Evolutionary conservation across 1,284 basidiomycete species (phyloP).

Genomic region (Moniliophthora roreri): DNA sequence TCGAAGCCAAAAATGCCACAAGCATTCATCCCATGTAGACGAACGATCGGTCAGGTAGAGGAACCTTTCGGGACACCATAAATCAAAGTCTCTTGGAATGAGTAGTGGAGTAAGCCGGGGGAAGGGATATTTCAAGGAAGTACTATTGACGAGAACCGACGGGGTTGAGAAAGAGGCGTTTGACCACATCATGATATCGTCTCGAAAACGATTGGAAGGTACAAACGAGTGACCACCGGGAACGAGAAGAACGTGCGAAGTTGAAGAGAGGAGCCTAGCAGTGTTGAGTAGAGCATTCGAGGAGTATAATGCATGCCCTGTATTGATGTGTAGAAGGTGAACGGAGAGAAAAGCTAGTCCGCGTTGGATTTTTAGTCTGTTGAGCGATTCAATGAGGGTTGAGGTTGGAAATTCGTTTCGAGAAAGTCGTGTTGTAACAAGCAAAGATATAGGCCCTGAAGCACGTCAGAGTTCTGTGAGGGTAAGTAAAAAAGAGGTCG

Average conservation of each 20-base stretch:
- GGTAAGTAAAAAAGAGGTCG: conserved; percentile 24
- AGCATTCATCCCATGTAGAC: conserved; percentile 62
- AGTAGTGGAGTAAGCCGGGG: conserved; percentile 44
- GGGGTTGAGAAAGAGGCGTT: conserved; percentile 17
- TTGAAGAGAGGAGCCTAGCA: conserved; percentile 57
- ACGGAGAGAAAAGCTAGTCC: conserved; percentile 36
- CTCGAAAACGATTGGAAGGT: conserved; percentile 21
- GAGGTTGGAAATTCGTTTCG: conserved; percentile 23
- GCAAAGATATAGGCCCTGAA: conserved; percentile 53
- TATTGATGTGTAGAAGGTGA: conserved; percentile 49
- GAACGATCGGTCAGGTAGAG: conserved; percentile 44
- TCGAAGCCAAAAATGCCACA: conserved; percentile 68
- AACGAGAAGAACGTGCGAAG: conserved; percentile 49
- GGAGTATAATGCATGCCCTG: conserved; percentile 32
- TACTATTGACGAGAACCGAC: conserved; percentile 28
- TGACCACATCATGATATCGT: conserved; percentile 12
- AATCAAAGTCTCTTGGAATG: conserved; percentile 44
- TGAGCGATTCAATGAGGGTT: conserved; percentile 28
- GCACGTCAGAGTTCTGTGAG: conserved; percentile 17
- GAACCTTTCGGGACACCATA: conserved; percentile 67
- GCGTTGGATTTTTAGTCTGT: conserved; percentile 25
- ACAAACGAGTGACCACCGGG: conserved; percentile 37
- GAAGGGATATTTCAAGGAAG: conserved; percentile 33
- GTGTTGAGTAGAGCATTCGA: conserved; percentile 63
- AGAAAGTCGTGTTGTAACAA: conserved; percentile 40